Evolutionary conservation across 179 eudicot genomes (phyloP), one percentile per base, ranked within the genome.

Genomic region (Spinacia oleracea): DNA sequence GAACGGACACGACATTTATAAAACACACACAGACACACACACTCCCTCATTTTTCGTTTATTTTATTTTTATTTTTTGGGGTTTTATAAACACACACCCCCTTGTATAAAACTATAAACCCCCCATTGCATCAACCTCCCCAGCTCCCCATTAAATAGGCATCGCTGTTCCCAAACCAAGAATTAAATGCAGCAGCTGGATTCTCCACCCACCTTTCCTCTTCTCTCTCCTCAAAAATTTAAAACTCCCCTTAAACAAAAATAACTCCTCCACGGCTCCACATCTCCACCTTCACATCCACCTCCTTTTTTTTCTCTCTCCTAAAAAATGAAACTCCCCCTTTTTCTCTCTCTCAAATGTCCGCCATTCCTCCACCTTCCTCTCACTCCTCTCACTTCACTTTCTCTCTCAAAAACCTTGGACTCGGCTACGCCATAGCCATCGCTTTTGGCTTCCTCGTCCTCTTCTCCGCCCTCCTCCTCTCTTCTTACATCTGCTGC

Each of bases 381-480:
- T 63, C 86, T 3, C 59, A 63, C 6, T 55, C 86, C 9, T 59
- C 65, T 2, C 32, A 70, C 62, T 60, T 32, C 55, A 10, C 84
- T 14, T 25, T 82, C 69, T 75, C 86, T 0, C 86, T 91, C 63
- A 80, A 77, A 56, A 63, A 75, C 78, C 48, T 94, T 80, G 96
- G 96, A 27, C 86, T 92, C 75, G 97, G 98, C 81, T 92, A 92
- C 88, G 83, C 90, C 70, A 88, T 94, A 66, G 97, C 94, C 56
- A 84, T 94, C 74, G 89, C 97, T 51, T 82, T 94, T 45, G 96
- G 89, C 55, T 93, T 94, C 87, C 93, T 94, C 80, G 82, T 94
- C 82, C 90, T 93, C 83, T 83, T 92, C 89, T 87, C 97, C 74
- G 78, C 93, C 50, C 65, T 94, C 80, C 83, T 94, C 77, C 89